Evolutionary conservation across 106 monocot species (phyloP), one percentile per base, ranked within the genome.

Genomic region (Phalaenopsis equestris): DNA sequence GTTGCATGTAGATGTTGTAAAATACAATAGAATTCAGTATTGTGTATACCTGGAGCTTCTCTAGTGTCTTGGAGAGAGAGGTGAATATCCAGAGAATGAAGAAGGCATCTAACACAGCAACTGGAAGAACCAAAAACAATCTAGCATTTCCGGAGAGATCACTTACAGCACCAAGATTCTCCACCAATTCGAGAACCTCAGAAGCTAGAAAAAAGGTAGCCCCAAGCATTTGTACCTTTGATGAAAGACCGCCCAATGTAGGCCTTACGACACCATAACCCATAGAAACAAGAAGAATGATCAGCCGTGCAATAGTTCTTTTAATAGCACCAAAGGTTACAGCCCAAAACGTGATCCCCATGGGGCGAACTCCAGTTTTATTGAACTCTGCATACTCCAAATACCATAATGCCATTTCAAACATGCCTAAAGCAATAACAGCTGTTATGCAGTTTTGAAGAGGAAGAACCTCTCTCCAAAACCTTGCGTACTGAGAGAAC

Each of bases 11-110:
- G 12, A 43, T 10, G 18, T 24, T 55, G 8, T 49, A 18, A 10
- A 21, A 75, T 21, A 36, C 21, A 43, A 12, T 48, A 78, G 14
- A 7, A 61, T 37, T 43, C 21, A 24, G 23, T 14, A 47, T 12
- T 39, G 76, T 37, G 55, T 19, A 41, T 78, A 97, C 96, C 93
- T 97, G 94, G 46, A 97, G 93, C 83, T 94, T 97, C 43, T 92
- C 94, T 72, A 97, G 70, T 57, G 96, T 97, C 88, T 89, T 94
- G 21, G 92, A 90, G 10, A 97, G 94, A 84, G 94, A 97, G 57
- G 86, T 92, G 75, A 97, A 97, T 73, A 97, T 97, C 96, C 96
- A 97, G 72, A 97, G 80, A 76, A 97, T 91, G 82, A 97, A 97
- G 82, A 94, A 94, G 72, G 94, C 92, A 92, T 97, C 96, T 82